Evolutionary conservation across 768 basidiomycete genomes (phyloP), one percentile per base, ranked within the genome.

Genomic region (Auricularia sp.): DNA sequence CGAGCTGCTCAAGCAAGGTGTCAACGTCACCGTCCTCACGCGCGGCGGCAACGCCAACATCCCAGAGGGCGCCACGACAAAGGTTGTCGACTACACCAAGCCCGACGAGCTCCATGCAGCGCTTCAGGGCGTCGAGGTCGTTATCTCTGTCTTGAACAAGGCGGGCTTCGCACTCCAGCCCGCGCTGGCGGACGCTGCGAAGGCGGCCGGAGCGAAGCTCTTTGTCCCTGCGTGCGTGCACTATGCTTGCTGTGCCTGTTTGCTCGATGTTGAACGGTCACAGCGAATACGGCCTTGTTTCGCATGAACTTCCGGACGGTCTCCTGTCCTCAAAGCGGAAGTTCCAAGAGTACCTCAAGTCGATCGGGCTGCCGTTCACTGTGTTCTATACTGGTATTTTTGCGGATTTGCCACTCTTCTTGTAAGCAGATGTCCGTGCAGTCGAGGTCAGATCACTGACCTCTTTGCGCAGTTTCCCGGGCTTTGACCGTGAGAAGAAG

Each of bases 161-260:
- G 56, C 29, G 6, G 56, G 29, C 18, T 29, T 29, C 18, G 65
- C 14, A 11, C 64, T 51, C 18, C 73, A 74, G 65, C 34, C 11
- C 3, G 24, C 34, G 1, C 65, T 74, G 10, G 69, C 69, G 1
- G 47, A 67, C 0, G 73, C 70, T 0, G 68, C 69, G 1, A 74
- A 71, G 66, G 63, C 63, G 39, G 73, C 67, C 0, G 70, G 73
- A 24, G 75, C 73, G 33, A 66, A 71, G 63, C 67, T 75, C 16
- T 76, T 76, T 63, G 66, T 73, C 6, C 75, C 75, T 7, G 69
- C 70, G 56, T 59, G 56, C 5, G 56, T 35, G 11, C n/a, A 59
- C 34, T 2, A 18, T 24, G 14, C 34, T 24, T 33, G 8, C 24
- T 33, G 10, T 10, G 11, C 29, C 14, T 33, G 13, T 35, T 34